These are phyloP conservation scores for Ananas comosus DNA, from an alignment of 176 grass and related monocot genomes.

Conservation along the genomic window DNA sequence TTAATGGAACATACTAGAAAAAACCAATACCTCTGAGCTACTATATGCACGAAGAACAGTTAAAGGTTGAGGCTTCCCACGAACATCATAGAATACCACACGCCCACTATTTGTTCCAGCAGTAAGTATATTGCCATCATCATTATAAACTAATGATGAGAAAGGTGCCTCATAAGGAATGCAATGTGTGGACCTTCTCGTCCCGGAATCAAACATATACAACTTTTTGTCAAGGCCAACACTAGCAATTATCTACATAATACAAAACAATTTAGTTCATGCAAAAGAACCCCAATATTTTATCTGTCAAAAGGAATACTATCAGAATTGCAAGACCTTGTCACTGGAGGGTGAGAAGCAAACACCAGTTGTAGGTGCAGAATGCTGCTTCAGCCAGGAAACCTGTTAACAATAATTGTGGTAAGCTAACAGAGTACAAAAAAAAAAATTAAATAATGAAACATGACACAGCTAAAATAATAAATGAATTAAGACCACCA, in stretches of 20 bases:
- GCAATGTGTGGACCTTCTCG: conserved; percentile 64
- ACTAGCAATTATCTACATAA: conserved; percentile 71
- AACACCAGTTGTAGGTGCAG: conserved; percentile 87
- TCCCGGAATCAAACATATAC: conserved; percentile 55
- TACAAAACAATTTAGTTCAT: conserved; percentile 7
- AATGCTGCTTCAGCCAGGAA: conserved; percentile 97
- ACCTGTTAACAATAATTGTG: conserved; percentile 29
- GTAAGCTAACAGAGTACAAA: neutral
- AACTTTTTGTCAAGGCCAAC: conserved; percentile 97
- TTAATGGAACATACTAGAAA: neutral
- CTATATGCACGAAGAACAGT: conserved; percentile 84
- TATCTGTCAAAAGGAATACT: neutral
- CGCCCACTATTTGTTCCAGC: conserved; percentile 93
- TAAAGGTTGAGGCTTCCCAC: conserved; percentile 84
- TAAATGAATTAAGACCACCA: neutral
- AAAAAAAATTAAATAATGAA: conserved; percentile 11
- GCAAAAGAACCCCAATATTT: neutral
- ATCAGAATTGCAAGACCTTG: conserved; percentile 48
- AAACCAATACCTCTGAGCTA: conserved; percentile 69
- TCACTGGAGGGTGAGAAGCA: conserved; percentile 89
- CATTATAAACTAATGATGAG: conserved; percentile 83
- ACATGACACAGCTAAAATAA: neutral
- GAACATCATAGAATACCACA: conserved; percentile 91
- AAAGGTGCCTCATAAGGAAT: conserved; percentile 87
- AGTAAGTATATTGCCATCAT: conserved; percentile 81